Base-by-base conservation (phyloP, 108 stramenopile genomes). In the Cylindrotheca closterium region DNA sequence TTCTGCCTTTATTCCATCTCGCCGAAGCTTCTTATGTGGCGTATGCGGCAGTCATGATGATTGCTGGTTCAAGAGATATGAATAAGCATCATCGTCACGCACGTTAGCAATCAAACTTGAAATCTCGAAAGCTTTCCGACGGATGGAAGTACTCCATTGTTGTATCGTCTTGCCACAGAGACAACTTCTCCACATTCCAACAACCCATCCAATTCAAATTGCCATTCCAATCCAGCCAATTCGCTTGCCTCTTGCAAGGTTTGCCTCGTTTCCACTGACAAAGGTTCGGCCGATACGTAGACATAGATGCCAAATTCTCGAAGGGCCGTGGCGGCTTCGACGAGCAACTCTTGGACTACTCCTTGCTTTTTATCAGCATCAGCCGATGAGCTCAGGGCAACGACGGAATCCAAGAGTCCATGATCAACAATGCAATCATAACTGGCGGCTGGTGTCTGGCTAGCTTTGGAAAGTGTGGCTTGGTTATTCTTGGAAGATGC, bases 381-480 rank as follows among this genome's bases (percentile, higher is more conserved):
- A n/a, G n/a, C n/a, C n/a, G n/a, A n/a, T n/a, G n/a, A n/a, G n/a
- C 32, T 42, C 5, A 60, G 12, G 21, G 0, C 50, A 26, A 68
- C 10, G 33, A 68, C 47, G 10, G 23, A 7, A 26, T 53, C 61
- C 69, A 70, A 31, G 8, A 70, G 61, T 17, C 69, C 69, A 25
- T 63, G 69, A 33, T 70, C 69, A 47, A 70, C 61, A 27, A 70
- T 70, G 32, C 69, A 70, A 34, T 70, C 69, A 37, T 70, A 70
- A 5, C 27, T 37, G 15, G 69, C 66, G n/a, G 66, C 66, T 5
- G n/a, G 4, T 51, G 8, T 45, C 12, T 8, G 42, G 42, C n/a
- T n/a, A n/a, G n/a, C n/a, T n/a, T n/a, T n/a, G n/a, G n/a, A n/a
- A n/a, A n/a, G n/a, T n/a, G n/a, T n/a, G n/a, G n/a, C n/a, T n/a